phyloP scores from a whole-genome alignment of 202 grass and related monocot genomes.

The Zoysia matrella region DNA sequence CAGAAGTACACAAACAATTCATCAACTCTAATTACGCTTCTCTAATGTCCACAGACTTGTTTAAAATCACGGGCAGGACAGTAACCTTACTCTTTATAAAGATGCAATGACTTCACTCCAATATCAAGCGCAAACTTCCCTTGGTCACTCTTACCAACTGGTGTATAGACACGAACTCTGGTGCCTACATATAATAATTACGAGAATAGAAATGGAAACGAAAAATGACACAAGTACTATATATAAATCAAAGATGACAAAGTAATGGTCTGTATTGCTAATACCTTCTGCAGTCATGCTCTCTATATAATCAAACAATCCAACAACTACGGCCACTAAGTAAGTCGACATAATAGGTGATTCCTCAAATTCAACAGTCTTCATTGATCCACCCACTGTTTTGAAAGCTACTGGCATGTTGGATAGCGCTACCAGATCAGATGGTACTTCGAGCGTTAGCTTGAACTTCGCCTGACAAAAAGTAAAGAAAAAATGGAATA shows the following conservation, averaged over 20 bases:
- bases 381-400: slow-evolving; percentile 46
- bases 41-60: slow-evolving; percentile 18
- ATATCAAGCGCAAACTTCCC: slow-evolving; percentile 91
- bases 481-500: slow-evolving; percentile 3
- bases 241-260: slow-evolving; percentile 11
- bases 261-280: neutral
- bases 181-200: slow-evolving; percentile 56
- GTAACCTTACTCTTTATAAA: slow-evolving; percentile 75
- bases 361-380: slow-evolving; percentile 66
- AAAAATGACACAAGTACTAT: neutral
- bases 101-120: slow-evolving; percentile 68
- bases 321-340: slow-evolving; percentile 84
- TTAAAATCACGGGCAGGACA: slow-evolving; percentile 11
- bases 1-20: neutral
- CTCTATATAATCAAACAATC: slow-evolving; percentile 80
- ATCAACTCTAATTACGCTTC: slow-evolving; percentile 39
- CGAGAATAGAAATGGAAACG: neutral
- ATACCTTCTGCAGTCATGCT: slow-evolving; percentile 60
- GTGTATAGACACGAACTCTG: slow-evolving; percentile 61
- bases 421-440: slow-evolving; percentile 71
- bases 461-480: slow-evolving; percentile 81
- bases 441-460: slow-evolving; percentile 71
- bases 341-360: slow-evolving; percentile 97
- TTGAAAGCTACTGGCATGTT: slow-evolving; percentile 73
- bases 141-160: slow-evolving; percentile 26